Percentiles rank a stretch among this genome's conserved stretches.
Conservation (phyloP, 306 rosid species). For the Trifolium dubium region DNA sequence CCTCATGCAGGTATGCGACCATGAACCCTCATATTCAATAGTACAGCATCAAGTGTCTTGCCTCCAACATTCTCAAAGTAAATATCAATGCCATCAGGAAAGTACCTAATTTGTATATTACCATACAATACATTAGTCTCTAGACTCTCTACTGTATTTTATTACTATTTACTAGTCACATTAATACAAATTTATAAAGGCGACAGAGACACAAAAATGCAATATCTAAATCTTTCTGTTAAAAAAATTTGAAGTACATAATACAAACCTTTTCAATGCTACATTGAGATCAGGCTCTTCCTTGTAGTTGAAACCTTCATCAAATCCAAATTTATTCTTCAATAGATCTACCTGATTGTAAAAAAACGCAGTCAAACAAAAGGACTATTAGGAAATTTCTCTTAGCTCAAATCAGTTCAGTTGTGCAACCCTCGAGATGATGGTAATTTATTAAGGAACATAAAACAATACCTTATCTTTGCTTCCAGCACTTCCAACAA, state of each 20-base stretch:
- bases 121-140: constrained; percentile 1
- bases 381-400: too few species aligned
- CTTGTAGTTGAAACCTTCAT: constrained; percentile 50
- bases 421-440: neutral
- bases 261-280: constrained; percentile 46
- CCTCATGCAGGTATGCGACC: constrained; percentile 44
- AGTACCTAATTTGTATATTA: constrained; percentile 37
- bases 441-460: neutral
- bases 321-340: constrained; percentile 50
- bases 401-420: neutral
- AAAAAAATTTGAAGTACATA: neutral
- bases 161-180: neutral
- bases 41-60: constrained; percentile 44
- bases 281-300: constrained; percentile 47
- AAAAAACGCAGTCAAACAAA: constrained; percentile 3
- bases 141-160: constrained; percentile 20
- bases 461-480: constrained; percentile 46
- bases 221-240: constrained; percentile 4
- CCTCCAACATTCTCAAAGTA: constrained; percentile 52
- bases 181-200: neutral
- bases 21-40: constrained; percentile 40
- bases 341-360: constrained; percentile 44
- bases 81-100: constrained; percentile 51
- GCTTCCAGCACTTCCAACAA: constrained; percentile 56
- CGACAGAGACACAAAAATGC: neutral